Conservation (phyloP, 768 basidiomycete genomes). For the Heimioporus sp. region DNA sequence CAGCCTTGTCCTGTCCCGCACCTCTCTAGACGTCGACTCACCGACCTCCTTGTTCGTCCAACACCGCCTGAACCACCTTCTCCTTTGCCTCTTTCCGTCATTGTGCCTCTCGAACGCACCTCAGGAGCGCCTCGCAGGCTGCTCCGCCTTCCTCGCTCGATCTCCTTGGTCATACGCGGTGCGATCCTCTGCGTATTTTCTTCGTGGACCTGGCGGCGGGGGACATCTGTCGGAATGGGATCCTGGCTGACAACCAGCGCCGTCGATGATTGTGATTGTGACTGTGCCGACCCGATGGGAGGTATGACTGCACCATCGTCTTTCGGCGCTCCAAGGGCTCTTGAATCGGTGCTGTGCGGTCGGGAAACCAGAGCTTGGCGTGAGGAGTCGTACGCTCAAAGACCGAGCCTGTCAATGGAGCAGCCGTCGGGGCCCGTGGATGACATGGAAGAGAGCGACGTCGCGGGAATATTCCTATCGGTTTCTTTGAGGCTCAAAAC, state of each 20-base stretch:
- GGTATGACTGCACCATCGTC: too few relatives aligned
- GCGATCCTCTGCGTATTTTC: conserved; percentile 67
- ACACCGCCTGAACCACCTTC: conserved; percentile 1
- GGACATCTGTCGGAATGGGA: conserved; percentile 26
- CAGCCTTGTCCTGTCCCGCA: neutral
- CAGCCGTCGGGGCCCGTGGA: too few relatives aligned
- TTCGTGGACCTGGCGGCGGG: conserved; percentile 56
- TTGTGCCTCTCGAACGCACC: conserved; percentile 24
- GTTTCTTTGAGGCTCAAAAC: too few relatives aligned
- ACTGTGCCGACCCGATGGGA: too few relatives aligned
- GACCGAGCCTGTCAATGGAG: too few relatives aligned
- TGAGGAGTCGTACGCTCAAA: too few relatives aligned
- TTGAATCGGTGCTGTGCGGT: too few relatives aligned
- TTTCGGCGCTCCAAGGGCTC: too few relatives aligned
- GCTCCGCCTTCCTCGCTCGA: conserved; percentile 62
- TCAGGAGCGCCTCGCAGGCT: conserved; percentile 66
- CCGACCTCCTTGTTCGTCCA: neutral
- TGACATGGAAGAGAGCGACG: too few relatives aligned
- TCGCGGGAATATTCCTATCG: too few relatives aligned
- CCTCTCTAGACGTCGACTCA: too few relatives aligned
- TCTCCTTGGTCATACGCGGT: conserved; percentile 70
- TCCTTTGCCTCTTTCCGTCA: conserved; percentile 12
- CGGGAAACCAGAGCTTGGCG: too few relatives aligned
- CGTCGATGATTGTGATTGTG: conserved; percentile 14
- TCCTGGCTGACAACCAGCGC: conserved; percentile 3